A percentile compares a stretch with the other conserved stretches of the same genome.
These are phyloP conservation scores for Pseudogymnoascus sp. DNA, from an alignment of 2,329 filamentous ascomycete species.

Conservation along the genomic window DNA sequence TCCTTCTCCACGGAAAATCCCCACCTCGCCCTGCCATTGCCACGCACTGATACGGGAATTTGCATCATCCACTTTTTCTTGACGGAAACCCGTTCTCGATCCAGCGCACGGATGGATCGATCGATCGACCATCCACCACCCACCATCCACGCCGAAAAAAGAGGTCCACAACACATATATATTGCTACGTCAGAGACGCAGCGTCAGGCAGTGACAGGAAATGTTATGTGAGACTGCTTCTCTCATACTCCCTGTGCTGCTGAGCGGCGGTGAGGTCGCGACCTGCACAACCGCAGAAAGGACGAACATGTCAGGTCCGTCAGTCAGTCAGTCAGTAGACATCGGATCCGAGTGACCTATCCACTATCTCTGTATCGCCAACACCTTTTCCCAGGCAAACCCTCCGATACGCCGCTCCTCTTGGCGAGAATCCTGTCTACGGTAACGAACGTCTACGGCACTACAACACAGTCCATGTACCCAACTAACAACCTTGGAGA, in stretches of 20 bases:
- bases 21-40: not conserved
- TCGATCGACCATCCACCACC: not conserved
- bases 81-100: not conserved
- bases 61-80: not conserved
- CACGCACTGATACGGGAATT: not conserved
- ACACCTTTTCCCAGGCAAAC: not conserved
- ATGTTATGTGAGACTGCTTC: not conserved
- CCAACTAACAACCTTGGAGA: not conserved
- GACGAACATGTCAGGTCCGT: not conserved
- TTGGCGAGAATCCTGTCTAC: not conserved
- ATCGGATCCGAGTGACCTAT: not conserved
- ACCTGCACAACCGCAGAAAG: not conserved
- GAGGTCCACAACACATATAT: not conserved
- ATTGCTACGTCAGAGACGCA: slow-evolving; percentile 1
- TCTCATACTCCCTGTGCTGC: not conserved
- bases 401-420: not conserved
- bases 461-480: not conserved
- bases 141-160: not conserved
- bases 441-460: not conserved
- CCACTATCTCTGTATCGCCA: not conserved
- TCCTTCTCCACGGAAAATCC: not conserved
- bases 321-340: not conserved
- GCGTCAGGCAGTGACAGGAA: not conserved
- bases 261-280: not conserved
- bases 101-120: not conserved